These are phyloP conservation scores for Fagopyrum tataricum DNA, from an alignment of 148 eudicot species.

Conservation along the genomic window DNA sequence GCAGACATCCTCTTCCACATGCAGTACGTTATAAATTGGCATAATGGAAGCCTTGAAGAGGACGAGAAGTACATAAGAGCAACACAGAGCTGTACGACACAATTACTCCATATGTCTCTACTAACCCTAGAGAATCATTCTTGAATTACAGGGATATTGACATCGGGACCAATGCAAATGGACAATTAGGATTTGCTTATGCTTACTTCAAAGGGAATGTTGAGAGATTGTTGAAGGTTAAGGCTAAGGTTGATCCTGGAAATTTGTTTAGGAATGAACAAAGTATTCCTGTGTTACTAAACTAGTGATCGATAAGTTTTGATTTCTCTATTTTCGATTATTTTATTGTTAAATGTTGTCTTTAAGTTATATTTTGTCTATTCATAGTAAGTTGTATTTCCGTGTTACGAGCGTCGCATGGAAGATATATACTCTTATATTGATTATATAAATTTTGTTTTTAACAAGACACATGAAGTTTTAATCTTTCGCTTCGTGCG, in stretches of 20 bases:
- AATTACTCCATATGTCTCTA: constrained; percentile 25
- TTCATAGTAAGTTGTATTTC: no score
- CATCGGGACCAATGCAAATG: constrained; percentile 21
- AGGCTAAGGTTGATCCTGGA: constrained; percentile 25
- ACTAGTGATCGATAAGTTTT: no score
- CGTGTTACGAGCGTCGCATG: no score
- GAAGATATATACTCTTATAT: no score
- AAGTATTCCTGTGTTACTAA: constrained; percentile 17
- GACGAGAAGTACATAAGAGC: constrained; percentile 8
- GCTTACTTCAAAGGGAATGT: constrained; percentile 29
- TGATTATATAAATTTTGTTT: no score
- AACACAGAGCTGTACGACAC: constrained; percentile 17
- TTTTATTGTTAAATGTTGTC: no score
- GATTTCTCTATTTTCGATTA: no score
- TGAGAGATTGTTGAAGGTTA: constrained; percentile 20
- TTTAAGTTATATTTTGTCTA: no score
- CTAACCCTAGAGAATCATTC: constrained; percentile 28
- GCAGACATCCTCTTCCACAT: constrained; percentile 26
- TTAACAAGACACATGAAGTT: no score
- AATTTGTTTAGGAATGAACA: constrained; percentile 28
- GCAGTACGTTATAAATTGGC: constrained; percentile 24
- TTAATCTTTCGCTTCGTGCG: no score
- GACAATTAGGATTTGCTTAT: constrained; percentile 19
- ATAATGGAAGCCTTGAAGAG: constrained; percentile 15
- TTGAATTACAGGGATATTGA: constrained; percentile 34